A percentile compares a stretch with the other conserved stretches of the same genome.
These are phyloP conservation scores for Coemansia sp. DNA, from an alignment of 192 early-diverging fungal genomes.

Conservation along the genomic window DNA sequence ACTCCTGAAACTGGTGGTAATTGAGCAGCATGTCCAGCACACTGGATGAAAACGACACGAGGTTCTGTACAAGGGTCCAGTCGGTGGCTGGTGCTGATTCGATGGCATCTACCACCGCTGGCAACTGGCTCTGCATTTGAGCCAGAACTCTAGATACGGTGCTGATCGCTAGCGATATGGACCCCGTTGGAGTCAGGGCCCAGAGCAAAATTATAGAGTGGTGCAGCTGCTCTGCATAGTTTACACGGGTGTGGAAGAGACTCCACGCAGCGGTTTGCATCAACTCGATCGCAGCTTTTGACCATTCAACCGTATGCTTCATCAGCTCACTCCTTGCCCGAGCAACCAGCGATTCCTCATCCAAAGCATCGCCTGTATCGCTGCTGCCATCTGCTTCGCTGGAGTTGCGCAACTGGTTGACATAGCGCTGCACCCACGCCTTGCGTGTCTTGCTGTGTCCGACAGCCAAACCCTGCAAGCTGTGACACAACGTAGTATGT, in stretches of 20 bases:
- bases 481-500: constrained; percentile 31
- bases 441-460: constrained; percentile 28
- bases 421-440: constrained; percentile 18
- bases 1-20: constrained; percentile 44
- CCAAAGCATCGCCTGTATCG: not conserved
- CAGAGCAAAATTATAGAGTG: constrained; percentile 20
- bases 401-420: constrained; percentile 1
- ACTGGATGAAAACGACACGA: constrained; percentile 14
- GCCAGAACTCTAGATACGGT: constrained; percentile 16
- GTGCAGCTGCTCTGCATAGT: constrained; percentile 15
- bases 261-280: constrained; percentile 6
- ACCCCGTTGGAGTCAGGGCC: constrained; percentile 32
- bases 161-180: constrained; percentile 20
- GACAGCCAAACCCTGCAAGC: constrained; percentile 23
- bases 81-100: not conserved
- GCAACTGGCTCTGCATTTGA: constrained; percentile 7
- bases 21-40: constrained; percentile 35
- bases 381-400: not conserved
- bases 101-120: not conserved
- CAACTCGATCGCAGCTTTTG: constrained; percentile 8
- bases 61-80: constrained; percentile 13
- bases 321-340: constrained; percentile 22
- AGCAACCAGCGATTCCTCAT: not conserved
- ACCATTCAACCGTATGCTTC: constrained; percentile 17
- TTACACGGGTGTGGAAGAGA: constrained; percentile 4